These are phyloP conservation scores for Monsonia emarginata DNA, from an alignment of 441 rosid species.

Conservation along the genomic window DNA sequence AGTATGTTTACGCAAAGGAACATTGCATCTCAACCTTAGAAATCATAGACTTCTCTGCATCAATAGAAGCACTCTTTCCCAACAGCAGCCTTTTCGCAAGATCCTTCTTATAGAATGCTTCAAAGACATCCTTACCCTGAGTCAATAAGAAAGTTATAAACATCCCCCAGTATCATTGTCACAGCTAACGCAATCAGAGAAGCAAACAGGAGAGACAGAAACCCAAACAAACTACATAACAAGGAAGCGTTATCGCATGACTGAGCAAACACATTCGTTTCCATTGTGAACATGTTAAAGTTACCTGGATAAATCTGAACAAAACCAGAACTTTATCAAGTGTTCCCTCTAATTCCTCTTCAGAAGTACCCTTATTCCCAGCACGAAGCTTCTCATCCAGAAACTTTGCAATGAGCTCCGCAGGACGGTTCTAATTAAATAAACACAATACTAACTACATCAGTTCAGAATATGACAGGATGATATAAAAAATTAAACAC, in stretches of 20 bases:
- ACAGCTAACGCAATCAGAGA: constrained; percentile 11
- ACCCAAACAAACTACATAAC: neutral
- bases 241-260: neutral
- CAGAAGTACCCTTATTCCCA: constrained; percentile 97
- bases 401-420: constrained; percentile 94
- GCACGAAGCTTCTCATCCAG: constrained; percentile 98
- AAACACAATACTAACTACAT: constrained; percentile 20
- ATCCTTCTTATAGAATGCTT: constrained; percentile 97
- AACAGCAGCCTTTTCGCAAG: constrained; percentile 87
- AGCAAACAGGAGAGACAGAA: constrained; percentile 6
- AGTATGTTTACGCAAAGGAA: constrained; percentile 1
- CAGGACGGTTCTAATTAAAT: constrained; percentile 73
- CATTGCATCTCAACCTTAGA: constrained; percentile 54
- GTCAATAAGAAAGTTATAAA: constrained; percentile 10
- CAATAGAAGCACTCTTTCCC: constrained; percentile 95
- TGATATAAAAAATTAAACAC: neutral
- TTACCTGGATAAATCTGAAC: constrained; percentile 96
- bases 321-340: constrained; percentile 93
- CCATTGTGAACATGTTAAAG: constrained; percentile 12
- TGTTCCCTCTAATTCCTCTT: constrained; percentile 95
- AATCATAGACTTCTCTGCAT: constrained; percentile 98
- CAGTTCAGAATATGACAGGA: constrained; percentile 9
- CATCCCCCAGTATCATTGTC: constrained; percentile 13
- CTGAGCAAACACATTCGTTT: neutral
- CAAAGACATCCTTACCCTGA: constrained; percentile 95